Percentiles rank a stretch among this genome's conserved stretches.
Conservation (phyloP, 2,329 filamentous ascomycete genomes). For the Paradendryphiella salina region DNA sequence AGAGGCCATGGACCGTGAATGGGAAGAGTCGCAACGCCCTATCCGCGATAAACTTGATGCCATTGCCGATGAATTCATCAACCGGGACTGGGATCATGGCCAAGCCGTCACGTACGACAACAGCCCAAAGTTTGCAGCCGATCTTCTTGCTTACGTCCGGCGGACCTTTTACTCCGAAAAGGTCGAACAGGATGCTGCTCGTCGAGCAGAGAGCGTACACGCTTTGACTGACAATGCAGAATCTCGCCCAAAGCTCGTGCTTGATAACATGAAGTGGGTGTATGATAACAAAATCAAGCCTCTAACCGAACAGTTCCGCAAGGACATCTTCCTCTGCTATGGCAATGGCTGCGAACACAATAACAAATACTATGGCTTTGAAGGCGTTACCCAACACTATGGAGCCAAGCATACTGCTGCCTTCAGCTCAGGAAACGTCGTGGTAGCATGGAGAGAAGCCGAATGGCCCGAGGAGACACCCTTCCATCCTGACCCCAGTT, state of each 20-base stretch:
- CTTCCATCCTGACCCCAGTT: constrained; percentile 65
- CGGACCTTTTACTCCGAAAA: constrained; percentile 67
- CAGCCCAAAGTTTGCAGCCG: constrained; percentile 69
- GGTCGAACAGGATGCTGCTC: constrained; percentile 56
- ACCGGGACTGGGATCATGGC: constrained; percentile 66
- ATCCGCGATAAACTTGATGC: constrained; percentile 66
- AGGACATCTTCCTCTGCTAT: constrained; percentile 76
- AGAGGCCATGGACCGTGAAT: constrained; percentile 67
- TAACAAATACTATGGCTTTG: constrained; percentile 72
- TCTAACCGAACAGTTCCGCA: constrained; percentile 65
- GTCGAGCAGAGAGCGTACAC: constrained; percentile 2
- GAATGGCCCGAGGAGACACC: constrained; percentile 79
- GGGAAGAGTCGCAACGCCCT: constrained; percentile 71
- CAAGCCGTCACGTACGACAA: constrained; percentile 65
- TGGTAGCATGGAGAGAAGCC: constrained; percentile 74
- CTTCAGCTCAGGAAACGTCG: constrained; percentile 70
- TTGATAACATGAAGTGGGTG: constrained; percentile 87
- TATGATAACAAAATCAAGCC: constrained; percentile 77
- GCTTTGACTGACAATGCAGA: constrained; percentile 36
- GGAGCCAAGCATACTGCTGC: constrained; percentile 76
- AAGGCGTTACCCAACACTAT: constrained; percentile 80
- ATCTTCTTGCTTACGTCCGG: constrained; percentile 69
- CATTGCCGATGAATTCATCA: constrained; percentile 72
- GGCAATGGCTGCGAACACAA: constrained; percentile 63
- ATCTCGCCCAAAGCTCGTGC: constrained; percentile 65